Base-by-base conservation (phyloP, 192 early-diverging fungal species). In the Lobosporangium transversale region DNA sequence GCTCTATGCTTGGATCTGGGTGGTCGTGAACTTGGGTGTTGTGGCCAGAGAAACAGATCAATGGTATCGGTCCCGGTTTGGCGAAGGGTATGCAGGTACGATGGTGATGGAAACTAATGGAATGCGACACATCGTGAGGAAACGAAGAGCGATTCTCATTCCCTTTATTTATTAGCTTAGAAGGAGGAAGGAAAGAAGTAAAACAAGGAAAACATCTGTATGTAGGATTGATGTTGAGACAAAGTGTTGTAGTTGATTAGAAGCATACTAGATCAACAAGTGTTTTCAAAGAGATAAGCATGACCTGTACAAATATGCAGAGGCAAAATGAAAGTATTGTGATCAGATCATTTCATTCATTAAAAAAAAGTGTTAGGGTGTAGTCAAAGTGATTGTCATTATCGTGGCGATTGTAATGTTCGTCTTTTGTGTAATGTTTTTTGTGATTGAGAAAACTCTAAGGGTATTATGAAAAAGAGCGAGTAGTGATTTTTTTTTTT, bases 1-100 rank as follows among this genome's bases (percentile, higher is more conserved):
- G 8, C 30, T 83, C 21, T 62, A 65, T 21, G 81, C 84, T 2
- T 68, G 87, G n/a, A 21, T 82, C 3, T 94, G 91, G 89, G 87
- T 87, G 0, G 57, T 83, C 0, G 53, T 87, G n/a, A 89, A 89
- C 26, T 81, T 95, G 7, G 71, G 83, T 0, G 79, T 89, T 45
- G 82, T 87, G 0, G 90, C 93, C 2, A 81, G 68, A 20, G 85
- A 90, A 67, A 88, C 88, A n/a, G 82, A 86, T 47, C 20, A 62
- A 35, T 95, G 94, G 94, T 94, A 93, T 49, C 44, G 47, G 30
- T 26, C 44, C 12, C 85, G 76, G 24, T 94, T 95, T 80, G 83
- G 83, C 0, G 69, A 79, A 26, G 53, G 81, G 42, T 90, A 84
- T 42, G 62, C 56, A 1, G 58, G 43, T 6, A 23, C 2, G 42